These are phyloP conservation scores for Solanum etuberosum DNA, from an alignment of 257 asterid species.

Conservation along the genomic window DNA sequence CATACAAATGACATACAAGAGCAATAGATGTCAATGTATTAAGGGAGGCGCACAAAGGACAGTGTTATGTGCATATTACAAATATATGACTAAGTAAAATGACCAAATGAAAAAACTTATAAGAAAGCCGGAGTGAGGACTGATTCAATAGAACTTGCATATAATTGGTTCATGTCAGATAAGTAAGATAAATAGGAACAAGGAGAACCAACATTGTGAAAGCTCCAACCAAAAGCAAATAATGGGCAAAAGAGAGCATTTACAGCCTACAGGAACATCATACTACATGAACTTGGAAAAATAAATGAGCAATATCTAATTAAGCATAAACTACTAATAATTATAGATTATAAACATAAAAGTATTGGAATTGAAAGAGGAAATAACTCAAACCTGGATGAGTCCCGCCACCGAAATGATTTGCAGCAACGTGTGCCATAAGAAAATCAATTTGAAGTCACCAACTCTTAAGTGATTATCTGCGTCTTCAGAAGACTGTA, in stretches of 20 bases:
- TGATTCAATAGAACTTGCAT: neutral
- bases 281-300: neutral
- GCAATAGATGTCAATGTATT: neutral
- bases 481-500: slow-evolving; percentile 7
- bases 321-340: neutral
- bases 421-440: slow-evolving; percentile 52
- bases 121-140: neutral
- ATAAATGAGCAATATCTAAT: neutral
- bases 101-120: neutral
- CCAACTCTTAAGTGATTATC: slow-evolving; percentile 1
- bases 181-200: neutral
- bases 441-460: slow-evolving; percentile 19
- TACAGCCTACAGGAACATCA: neutral
- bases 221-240: neutral
- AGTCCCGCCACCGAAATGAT: slow-evolving; percentile 44
- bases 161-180: neutral
- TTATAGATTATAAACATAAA: neutral
- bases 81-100: neutral
- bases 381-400: slow-evolving; percentile 41
- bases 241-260: neutral
- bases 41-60: neutral
- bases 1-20: neutral
- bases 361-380: neutral
- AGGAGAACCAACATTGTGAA: neutral
- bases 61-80: neutral